Evolutionary conservation across 2,329 filamentous ascomycete genomes (phyloP).

Genomic region (Huntiella omanensis): DNA sequence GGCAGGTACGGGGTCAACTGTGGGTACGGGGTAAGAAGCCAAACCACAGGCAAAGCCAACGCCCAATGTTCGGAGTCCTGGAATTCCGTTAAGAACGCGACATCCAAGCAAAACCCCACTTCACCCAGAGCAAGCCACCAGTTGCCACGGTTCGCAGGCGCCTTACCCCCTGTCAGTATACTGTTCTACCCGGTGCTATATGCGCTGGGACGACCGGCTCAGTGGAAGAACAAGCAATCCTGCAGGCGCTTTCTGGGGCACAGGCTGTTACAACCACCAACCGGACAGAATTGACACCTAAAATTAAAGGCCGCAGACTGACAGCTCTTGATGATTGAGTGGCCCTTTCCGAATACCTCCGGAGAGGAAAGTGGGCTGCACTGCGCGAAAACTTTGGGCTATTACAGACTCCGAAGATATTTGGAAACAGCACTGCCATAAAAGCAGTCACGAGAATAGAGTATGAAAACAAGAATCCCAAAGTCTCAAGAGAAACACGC

Average conservation of each 20-base stretch:
- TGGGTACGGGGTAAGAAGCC: constrained; percentile 1
- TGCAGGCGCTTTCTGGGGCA: constrained; percentile 4
- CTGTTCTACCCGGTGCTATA: too few relatives aligned
- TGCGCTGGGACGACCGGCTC: neutral
- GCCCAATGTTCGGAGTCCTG: constrained; percentile 6
- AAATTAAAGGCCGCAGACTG: constrained; percentile 10
- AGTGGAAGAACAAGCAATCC: constrained; percentile 1
- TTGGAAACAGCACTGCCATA: neutral
- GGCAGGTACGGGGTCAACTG: too few relatives aligned
- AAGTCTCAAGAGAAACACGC: too few relatives aligned
- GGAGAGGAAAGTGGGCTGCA: constrained; percentile 5
- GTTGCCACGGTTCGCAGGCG: too few relatives aligned
- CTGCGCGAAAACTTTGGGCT: constrained; percentile 5
- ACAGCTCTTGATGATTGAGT: constrained; percentile 7
- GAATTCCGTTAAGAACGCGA: neutral
- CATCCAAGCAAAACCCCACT: too few relatives aligned
- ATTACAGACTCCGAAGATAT: neutral
- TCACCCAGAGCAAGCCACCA: too few relatives aligned
- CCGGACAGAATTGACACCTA: constrained; percentile 10
- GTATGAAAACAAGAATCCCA: neutral
- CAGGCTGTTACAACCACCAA: constrained; percentile 1
- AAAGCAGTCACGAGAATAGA: neutral
- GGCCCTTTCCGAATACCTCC: constrained; percentile 11
- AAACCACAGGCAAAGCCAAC: too few relatives aligned
- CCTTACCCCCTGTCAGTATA: too few relatives aligned